phyloP scores from a whole-genome alignment of 2,329 filamentous ascomycete species.

The Paraphaeosphaeria minitans region DNA sequence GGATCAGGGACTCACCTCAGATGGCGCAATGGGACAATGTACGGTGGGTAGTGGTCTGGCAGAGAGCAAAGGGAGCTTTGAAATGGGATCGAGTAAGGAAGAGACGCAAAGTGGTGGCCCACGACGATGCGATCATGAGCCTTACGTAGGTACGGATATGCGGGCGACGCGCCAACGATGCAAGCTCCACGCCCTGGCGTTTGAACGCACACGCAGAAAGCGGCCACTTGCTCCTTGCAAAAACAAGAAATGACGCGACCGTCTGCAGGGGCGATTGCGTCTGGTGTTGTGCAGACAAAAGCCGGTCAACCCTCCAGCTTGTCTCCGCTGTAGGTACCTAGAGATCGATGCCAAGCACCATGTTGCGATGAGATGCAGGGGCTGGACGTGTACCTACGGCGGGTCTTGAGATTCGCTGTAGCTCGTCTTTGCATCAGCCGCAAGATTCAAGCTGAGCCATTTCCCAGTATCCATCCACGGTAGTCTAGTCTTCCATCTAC shows the following conservation, averaged over 20 bases:
- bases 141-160: slow-evolving; percentile 36
- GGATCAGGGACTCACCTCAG: slow-evolving; percentile 12
- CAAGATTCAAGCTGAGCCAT: background rate
- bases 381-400: background rate
- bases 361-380: background rate
- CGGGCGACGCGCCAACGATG: slow-evolving; percentile 36
- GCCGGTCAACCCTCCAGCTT: background rate
- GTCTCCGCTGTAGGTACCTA: background rate
- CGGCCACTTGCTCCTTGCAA: slow-evolving; percentile 19
- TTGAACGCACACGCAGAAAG: slow-evolving; percentile 31
- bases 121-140: slow-evolving; percentile 21
- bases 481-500: no score
- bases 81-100: background rate
- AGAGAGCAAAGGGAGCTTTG: background rate
- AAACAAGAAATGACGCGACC: slow-evolving; percentile 22
- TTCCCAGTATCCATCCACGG: background rate
- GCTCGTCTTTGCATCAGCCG: background rate
- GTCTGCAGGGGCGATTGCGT: slow-evolving; percentile 13
- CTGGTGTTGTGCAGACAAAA: slow-evolving; percentile 13
- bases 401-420: background rate
- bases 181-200: slow-evolving; percentile 34
- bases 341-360: slow-evolving; percentile 2
- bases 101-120: slow-evolving; percentile 16
- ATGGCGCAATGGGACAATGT: slow-evolving; percentile 7
- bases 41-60: background rate